phyloP scores from a whole-genome alignment of 306 rosid species.

The Acacia crassicarpa region DNA sequence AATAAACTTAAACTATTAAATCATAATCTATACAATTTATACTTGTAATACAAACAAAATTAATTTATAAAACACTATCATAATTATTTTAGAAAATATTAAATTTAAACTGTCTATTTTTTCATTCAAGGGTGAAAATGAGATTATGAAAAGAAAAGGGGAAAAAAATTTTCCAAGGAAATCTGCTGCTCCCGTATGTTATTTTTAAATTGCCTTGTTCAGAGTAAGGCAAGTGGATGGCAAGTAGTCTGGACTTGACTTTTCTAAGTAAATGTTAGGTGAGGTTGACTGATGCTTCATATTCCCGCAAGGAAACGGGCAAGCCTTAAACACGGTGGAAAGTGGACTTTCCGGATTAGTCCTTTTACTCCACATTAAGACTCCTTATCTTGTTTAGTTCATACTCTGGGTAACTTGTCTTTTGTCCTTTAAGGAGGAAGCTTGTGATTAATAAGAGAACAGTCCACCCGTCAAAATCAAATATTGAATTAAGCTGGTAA shows the following conservation, averaged over 20 bases:
- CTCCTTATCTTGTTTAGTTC: not conserved
- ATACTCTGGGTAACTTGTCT: not conserved
- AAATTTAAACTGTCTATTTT: too few species aligned
- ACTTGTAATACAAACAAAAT: too few species aligned
- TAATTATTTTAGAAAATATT: too few species aligned
- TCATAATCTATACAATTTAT: too few species aligned
- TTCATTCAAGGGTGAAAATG: too few species aligned
- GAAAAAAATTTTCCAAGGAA: too few species aligned
- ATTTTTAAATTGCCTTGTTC: not conserved
- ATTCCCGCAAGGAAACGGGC: not conserved
- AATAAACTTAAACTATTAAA: too few species aligned
- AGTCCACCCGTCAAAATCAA: not conserved
- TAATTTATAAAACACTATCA: too few species aligned
- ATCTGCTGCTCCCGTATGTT: too few species aligned
- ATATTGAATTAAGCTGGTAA: not conserved
- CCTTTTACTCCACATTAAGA: not conserved
- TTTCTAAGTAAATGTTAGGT: not conserved
- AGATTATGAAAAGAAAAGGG: too few species aligned
- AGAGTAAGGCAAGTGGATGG: not conserved
- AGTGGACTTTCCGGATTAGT: not conserved
- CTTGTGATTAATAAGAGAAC: not conserved
- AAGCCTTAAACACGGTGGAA: not conserved
- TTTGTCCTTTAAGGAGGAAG: not conserved
- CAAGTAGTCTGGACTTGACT: not conserved
- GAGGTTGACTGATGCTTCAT: not conserved